A percentile compares a stretch with the other conserved stretches of the same genome.
Conservation (phyloP, 495 filamentous ascomycete genomes). For the Immersiella caudata region DNA sequence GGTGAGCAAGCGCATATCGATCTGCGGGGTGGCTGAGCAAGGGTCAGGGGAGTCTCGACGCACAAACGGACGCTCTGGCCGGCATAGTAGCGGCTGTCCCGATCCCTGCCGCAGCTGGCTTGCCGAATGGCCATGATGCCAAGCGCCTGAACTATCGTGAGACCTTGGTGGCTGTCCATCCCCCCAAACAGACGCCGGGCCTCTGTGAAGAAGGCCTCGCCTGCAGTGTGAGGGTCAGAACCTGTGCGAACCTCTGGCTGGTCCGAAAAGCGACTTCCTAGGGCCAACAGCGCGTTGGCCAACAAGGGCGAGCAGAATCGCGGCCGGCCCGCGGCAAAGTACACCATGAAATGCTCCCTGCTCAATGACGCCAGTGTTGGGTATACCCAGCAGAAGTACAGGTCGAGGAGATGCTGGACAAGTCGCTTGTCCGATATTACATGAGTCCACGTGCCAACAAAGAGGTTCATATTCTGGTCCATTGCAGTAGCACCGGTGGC, state of each 20-base stretch:
- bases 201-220: constrained; percentile 72
- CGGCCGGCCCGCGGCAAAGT: constrained; percentile 56
- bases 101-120: constrained; percentile 63
- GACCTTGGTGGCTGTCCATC: constrained; percentile 56
- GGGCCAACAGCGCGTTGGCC: constrained; percentile 72
- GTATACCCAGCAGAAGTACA: constrained; percentile 85
- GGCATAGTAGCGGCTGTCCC: constrained; percentile 66
- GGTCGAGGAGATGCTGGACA: constrained; percentile 63
- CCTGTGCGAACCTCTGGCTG: constrained; percentile 62
- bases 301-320: constrained; percentile 73
- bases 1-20: neutral
- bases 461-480: neutral
- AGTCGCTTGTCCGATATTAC: constrained; percentile 60
- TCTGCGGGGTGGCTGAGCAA: too few species aligned
- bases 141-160: constrained; percentile 79
- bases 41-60: too few species aligned
- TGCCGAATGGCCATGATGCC: constrained; percentile 72
- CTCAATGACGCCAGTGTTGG: constrained; percentile 71
- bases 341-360: constrained; percentile 69
- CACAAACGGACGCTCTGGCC: constrained; percentile 67
- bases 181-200: constrained; percentile 61
- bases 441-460: constrained; percentile 56
- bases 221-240: constrained; percentile 62
- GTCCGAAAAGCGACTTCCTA: constrained; percentile 73
- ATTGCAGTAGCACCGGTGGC: too few species aligned